These are phyloP conservation scores for Haematococcus lacustris DNA, from an alignment of 139 green algal species.

Conservation along the genomic window DNA sequence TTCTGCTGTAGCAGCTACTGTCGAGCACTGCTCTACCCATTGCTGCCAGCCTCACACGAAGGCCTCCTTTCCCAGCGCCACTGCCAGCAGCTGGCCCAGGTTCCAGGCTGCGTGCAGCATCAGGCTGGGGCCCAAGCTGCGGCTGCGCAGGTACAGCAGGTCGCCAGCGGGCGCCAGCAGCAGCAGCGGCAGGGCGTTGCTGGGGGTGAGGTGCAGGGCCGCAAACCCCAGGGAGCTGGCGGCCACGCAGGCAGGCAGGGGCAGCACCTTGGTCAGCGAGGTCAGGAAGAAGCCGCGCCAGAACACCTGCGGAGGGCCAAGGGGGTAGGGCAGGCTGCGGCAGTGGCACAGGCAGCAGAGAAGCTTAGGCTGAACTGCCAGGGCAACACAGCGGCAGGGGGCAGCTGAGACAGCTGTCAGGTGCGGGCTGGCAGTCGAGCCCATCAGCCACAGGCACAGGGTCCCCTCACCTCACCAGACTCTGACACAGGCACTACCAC, in stretches of 20 bases:
- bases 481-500: no score
- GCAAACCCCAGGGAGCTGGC: constrained; percentile 32
- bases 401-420: no score
- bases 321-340: no score
- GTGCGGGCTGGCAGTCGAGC: no score
- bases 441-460: no score
- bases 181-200: constrained; percentile 23
- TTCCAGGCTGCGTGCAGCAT: constrained; percentile 43
- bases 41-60: no score
- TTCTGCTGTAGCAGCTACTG: no score
- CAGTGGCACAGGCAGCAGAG: constrained; percentile 1
- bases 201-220: constrained; percentile 27
- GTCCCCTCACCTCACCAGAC: no score
- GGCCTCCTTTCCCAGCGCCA: constrained; percentile 26
- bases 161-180: constrained; percentile 23
- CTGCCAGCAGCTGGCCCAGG: constrained; percentile 25
- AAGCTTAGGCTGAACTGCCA: no score
- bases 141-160: constrained; percentile 33
- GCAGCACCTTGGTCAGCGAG: constrained; percentile 34
- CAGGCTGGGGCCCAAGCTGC: constrained; percentile 25
- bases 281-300: constrained; percentile 51
- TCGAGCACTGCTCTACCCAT: no score
- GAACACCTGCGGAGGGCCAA: constrained; percentile 40
- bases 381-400: no score
- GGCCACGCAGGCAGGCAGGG: constrained; percentile 27